Base-by-base conservation (phyloP, 495 filamentous ascomycete species). In the Neurospora sp. region DNA sequence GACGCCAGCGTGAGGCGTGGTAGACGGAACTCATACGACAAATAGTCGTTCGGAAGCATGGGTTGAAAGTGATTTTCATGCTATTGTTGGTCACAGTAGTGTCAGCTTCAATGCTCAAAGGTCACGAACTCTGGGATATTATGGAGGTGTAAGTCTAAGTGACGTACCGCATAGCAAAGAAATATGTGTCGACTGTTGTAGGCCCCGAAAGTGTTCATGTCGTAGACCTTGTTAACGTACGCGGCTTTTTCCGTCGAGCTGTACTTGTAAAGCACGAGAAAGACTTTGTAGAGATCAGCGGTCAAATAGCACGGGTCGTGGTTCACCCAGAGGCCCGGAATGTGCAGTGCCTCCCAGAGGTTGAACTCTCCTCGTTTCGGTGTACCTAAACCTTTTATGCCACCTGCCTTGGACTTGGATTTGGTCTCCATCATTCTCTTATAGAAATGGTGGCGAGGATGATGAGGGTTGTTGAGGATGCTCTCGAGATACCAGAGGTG, bases 171-270 rank as follows among this genome's bases (percentile, higher is more conserved):
- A 69, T 71, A 79, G 10, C 75, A 75, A 20, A 80, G 18, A 59
- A 79, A 79, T 2, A 80, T 59, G 48, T 80, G 79, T 5, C 78
- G 75, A 22, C 35, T 77, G 61, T 79, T 80, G 71, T 76, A 79
- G 12, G 74, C 73, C 1, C 79, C 79, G 20, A 71, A 76, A 16
- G 74, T 71, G 12, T 72, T 73, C 72, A 77, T 72, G 68, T 77
- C 75, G 59, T 77, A 78, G 8, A 76, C 38, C 69, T 70, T 75
- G 42, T 69, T 59, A 14, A 7, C 1, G 10, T 1, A 27, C 31
- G 6, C 27, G 27, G 27, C 27, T 31, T 2, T 31, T 31, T 35
- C 8, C 2, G 7, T 0, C 14, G 53, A n/a, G 27, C 70, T 27
- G 27, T 72, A 77, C 68, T 73, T 76, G 73, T 78, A 80, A 41